Conservation (phyloP, 2,329 filamentous ascomycete genomes). For the Periconia sp. region DNA sequence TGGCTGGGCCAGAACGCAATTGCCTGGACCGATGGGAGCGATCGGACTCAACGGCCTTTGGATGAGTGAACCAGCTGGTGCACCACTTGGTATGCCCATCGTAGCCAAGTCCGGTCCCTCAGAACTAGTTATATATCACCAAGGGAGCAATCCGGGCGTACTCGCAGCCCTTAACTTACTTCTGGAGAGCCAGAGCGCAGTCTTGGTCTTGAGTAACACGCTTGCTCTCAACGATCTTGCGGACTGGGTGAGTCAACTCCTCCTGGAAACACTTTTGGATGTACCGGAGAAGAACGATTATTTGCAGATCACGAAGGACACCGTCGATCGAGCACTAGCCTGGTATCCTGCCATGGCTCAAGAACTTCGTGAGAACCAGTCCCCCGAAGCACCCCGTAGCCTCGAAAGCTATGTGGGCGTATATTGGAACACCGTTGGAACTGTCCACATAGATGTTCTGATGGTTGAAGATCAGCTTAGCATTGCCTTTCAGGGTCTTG, state of each 20-base stretch:
- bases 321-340: not conserved
- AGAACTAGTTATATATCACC: slow-evolving; percentile 26
- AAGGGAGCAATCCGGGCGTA: slow-evolving; percentile 29
- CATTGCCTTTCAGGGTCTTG: too few relatives aligned
- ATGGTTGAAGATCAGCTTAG: too few relatives aligned
- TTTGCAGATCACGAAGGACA: not conserved
- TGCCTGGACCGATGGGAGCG: not conserved
- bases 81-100: not conserved
- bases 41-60: not conserved
- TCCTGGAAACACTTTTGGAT: slow-evolving; percentile 8
- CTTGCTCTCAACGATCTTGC: slow-evolving; percentile 19
- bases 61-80: not conserved
- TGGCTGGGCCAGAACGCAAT: not conserved
- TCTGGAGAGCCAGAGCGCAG: slow-evolving; percentile 33
- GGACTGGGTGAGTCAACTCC: slow-evolving; percentile 25
- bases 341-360: too few relatives aligned
- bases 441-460: too few relatives aligned
- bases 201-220: slow-evolving; percentile 32
- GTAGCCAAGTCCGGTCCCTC: slow-evolving; percentile 15
- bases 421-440: too few relatives aligned
- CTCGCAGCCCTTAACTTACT: slow-evolving; percentile 25
- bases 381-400: too few relatives aligned
- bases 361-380: too few relatives aligned
- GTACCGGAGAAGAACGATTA: not conserved
- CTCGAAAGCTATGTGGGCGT: too few relatives aligned